Evolutionary conservation across 768 basidiomycete genomes (phyloP), one percentile per base, ranked within the genome.

Genomic region (Chlorophyllum brunneum): DNA sequence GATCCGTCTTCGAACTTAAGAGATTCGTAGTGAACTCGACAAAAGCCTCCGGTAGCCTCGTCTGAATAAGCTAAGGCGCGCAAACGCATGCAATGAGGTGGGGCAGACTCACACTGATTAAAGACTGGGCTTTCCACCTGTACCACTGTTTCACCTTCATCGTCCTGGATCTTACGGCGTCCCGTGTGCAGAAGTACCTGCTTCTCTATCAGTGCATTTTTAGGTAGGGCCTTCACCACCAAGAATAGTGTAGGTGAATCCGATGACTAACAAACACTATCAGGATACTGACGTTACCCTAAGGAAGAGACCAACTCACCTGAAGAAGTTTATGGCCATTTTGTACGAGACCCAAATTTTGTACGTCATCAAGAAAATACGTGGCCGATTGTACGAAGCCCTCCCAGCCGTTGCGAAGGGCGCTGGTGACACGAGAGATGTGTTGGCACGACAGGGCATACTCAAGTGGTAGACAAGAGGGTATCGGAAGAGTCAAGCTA

Each of bases 361-460:
- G 51, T 0, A 59, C 45, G 48, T 76, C 64, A 2, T 70, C 66
- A n/a, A 91, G 70, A 85, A 93, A 97, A 59, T 86, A 87, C 15
- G 92, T 65, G n/a, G 74, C 74, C 29, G 79, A 69, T 54, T 90
- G 88, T 1, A 73, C 65, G 65, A 82, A 75, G 0, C 86, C 86
- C 0, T 65, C 64, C 85, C 88, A 88, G 20, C 73, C 73, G 26
- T 78, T 13, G 79, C 80, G 9, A 22, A 95, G 67, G 0, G 85
- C 86, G 4, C 75, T 67, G 0, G 78, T 67, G 24, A 98, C 78
- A 39, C 91, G 81, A 7, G 74, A 65, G 1, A 85, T 83, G 63
- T 99, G 97, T 60, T 98, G 95, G 36, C 83, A 76, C 1, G 81
- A 77, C 6, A 98, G 72, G 1, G 88, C 86, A 1, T 81, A 75